Conservation (phyloP, 2,329 filamentous ascomycete genomes). For the Metarhizium sp. region DNA sequence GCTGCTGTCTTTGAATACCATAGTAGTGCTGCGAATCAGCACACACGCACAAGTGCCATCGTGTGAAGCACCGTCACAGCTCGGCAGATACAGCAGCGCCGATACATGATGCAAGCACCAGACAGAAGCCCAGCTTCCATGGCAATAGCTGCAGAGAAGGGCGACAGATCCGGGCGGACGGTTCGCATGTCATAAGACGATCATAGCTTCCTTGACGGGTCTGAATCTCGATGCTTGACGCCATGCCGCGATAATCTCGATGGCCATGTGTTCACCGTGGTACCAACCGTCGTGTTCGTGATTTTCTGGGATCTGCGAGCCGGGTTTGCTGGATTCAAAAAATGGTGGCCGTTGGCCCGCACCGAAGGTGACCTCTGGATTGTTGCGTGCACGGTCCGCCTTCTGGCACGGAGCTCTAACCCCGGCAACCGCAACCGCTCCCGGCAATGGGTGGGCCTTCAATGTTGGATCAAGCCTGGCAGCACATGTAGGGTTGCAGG, state of each 20-base stretch:
- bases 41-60: neutral
- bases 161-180: too few relatives aligned
- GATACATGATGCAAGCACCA: neutral
- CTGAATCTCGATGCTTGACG: neutral
- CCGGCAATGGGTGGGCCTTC: neutral
- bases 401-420: neutral
- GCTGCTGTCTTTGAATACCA: neutral
- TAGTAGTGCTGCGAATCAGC: neutral
- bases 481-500: too few relatives aligned
- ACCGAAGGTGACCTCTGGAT: neutral
- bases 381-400: neutral
- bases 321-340: neutral
- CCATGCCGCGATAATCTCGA: neutral
- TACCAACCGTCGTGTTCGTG: neutral
- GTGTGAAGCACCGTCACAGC: neutral
- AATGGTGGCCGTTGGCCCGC: slow-evolving; percentile 4
- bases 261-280: neutral
- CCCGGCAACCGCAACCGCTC: slow-evolving; percentile 1
- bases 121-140: neutral
- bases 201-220: neutral
- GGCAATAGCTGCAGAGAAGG: too few relatives aligned
- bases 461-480: neutral
- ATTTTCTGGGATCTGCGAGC: neutral
- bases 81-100: neutral
- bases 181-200: neutral